A percentile compares a stretch with the other conserved stretches of the same genome.
Evolutionary conservation across 129 eudicot genomes (phyloP).

Genomic region (Arctium lappa): DNA sequence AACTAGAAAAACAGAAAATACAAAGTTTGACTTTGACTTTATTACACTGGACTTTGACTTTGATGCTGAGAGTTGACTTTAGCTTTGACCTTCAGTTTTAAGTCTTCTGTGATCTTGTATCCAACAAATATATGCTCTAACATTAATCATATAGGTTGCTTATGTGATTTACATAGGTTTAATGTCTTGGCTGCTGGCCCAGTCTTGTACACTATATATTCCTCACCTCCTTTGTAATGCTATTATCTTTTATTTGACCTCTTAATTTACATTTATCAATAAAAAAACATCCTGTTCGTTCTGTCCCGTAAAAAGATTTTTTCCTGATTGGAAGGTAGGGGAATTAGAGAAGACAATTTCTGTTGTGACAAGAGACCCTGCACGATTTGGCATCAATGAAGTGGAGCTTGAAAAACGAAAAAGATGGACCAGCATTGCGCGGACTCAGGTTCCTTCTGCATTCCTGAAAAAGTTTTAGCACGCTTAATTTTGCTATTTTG

Average conservation of each 20-base stretch:
- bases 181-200: too few species aligned
- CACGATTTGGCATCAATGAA: conserved; percentile 56
- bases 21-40: too few species aligned
- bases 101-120: too few species aligned
- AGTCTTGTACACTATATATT: too few species aligned
- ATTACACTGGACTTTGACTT: too few species aligned
- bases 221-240: background rate
- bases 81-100: too few species aligned
- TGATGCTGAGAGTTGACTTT: too few species aligned
- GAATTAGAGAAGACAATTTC: conserved; percentile 78
- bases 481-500: background rate
- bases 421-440: conserved; percentile 79
- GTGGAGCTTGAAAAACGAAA: conserved; percentile 75
- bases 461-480: background rate
- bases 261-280: background rate
- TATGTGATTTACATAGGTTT: too few species aligned
- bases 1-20: too few species aligned
- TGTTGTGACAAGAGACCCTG: conserved; percentile 82
- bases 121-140: too few species aligned
- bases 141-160: too few species aligned
- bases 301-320: background rate
- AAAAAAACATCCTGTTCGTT: background rate
- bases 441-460: conserved; percentile 44
- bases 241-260: background rate
- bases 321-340: conserved; percentile 84